Conservation (phyloP, 495 filamentous ascomycete genomes). For the Neurospora sp. region DNA sequence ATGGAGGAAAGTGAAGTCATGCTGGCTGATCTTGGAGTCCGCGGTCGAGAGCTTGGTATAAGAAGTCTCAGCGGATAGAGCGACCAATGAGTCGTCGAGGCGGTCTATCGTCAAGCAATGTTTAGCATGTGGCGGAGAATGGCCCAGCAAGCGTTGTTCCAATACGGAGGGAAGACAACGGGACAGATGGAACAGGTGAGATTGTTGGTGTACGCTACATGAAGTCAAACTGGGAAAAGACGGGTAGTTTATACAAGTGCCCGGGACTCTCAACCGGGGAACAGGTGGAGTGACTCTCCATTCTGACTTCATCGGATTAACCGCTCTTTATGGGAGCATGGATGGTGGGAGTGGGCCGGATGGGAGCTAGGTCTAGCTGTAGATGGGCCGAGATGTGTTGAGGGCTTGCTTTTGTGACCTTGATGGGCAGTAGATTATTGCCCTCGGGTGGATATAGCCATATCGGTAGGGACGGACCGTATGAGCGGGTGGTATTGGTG, state of each 20-base stretch:
- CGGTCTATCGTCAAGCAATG: neutral
- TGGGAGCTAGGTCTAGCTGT: conserved; percentile 8
- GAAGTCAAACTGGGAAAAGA: neutral
- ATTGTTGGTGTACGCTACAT: neutral
- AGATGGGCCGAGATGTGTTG: conserved; percentile 1
- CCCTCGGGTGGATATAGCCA: conserved; percentile 27
- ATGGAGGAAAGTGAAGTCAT: neutral
- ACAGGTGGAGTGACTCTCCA: neutral
- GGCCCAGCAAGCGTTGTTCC: neutral
- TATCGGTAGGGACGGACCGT: conserved; percentile 36
- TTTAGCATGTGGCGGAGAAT: neutral
- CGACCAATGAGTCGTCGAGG: neutral
- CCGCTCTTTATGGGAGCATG: neutral
- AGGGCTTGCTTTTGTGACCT: conserved; percentile 5
- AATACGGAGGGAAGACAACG: neutral
- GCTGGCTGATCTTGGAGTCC: conserved; percentile 8
- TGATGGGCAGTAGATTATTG: conserved; percentile 10
- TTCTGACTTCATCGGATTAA: neutral
- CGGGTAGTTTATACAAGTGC: neutral
- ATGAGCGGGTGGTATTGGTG: conserved; percentile 25
- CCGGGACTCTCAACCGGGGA: neutral
- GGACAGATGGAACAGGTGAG: neutral
- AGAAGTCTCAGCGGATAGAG: neutral
- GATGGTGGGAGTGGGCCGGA: conserved; percentile 5
- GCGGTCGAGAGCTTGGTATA: conserved; percentile 2